A percentile compares a stretch with the other conserved stretches of the same genome.
Conservation (phyloP, 2,329 filamentous ascomycete genomes). For the Talaromyces piceae region DNA sequence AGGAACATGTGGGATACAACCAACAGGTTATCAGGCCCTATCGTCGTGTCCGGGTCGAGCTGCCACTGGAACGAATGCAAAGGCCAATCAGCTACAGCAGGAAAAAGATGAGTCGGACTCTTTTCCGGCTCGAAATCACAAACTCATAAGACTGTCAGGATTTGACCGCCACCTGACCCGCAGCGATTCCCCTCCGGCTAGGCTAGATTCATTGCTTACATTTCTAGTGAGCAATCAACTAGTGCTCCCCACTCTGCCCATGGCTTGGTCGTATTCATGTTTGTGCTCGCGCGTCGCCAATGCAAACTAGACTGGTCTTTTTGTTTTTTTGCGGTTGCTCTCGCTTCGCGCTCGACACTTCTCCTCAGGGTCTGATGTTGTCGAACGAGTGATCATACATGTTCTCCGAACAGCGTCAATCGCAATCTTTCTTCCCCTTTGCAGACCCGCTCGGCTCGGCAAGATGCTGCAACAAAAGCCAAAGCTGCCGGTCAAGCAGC, state of each 20-base stretch:
- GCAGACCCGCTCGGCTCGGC: background rate
- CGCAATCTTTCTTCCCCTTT: background rate
- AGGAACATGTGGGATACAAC: background rate
- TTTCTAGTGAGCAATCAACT: too few relatives aligned
- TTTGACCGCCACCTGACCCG: constrained; percentile 6
- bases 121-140: background rate
- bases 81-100: background rate
- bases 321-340: background rate
- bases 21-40: background rate
- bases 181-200: background rate
- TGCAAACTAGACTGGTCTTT: background rate
- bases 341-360: background rate
- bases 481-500: constrained; percentile 68
- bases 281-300: background rate
- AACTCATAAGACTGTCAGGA: background rate
- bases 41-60: background rate
- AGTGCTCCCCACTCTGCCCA: constrained; percentile 3
- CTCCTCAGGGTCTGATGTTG: background rate
- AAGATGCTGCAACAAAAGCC: constrained; percentile 30
- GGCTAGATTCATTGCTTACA: background rate
- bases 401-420: background rate
- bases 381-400: background rate
- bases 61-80: background rate
- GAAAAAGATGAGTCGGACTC: background rate
- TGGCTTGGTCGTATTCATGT: background rate